phyloP scores from a whole-genome alignment of 352 stramenopile genomes.

The Phytophthora sojae region DNA sequence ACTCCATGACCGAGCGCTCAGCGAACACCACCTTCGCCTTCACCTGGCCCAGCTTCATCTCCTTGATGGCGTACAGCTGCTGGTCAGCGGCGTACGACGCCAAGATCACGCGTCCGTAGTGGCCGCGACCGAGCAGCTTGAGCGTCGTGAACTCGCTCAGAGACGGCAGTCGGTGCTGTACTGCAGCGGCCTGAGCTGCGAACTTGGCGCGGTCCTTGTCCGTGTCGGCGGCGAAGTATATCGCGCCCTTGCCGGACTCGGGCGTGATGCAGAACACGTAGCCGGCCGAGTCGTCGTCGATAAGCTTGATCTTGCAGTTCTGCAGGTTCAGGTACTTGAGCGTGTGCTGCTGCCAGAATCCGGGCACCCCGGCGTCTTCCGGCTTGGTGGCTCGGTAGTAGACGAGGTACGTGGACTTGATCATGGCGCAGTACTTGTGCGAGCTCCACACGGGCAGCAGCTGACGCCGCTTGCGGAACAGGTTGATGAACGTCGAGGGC shows the following conservation, averaged over 20 bases:
- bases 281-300: conserved; percentile 82
- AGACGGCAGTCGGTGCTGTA: conserved; percentile 65
- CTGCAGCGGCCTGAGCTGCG: conserved; percentile 52
- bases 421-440: conserved; percentile 88
- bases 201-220: conserved; percentile 90
- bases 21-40: conserved; percentile 89
- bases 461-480: conserved; percentile 88
- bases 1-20: conserved; percentile 87
- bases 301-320: conserved; percentile 77
- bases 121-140: conserved; percentile 83
- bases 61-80: conserved; percentile 86
- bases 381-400: conserved; percentile 81
- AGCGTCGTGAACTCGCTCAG: conserved; percentile 83
- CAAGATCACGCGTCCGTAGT: conserved; percentile 88
- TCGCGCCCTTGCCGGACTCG: conserved; percentile 65
- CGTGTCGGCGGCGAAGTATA: conserved; percentile 83
- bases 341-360: conserved; percentile 35
- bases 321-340: conserved; percentile 86
- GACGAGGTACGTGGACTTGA: conserved; percentile 88
- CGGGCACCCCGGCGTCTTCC: conserved; percentile 43
- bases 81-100: conserved; percentile 44
- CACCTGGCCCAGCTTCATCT: conserved; percentile 91
- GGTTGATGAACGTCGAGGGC: conserved; percentile 81
- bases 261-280: conserved; percentile 83
- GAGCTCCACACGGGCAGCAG: conserved; percentile 85